Evolutionary conservation across 2,329 filamentous ascomycete genomes (phyloP).

Genomic region (Huntiella omanensis): DNA sequence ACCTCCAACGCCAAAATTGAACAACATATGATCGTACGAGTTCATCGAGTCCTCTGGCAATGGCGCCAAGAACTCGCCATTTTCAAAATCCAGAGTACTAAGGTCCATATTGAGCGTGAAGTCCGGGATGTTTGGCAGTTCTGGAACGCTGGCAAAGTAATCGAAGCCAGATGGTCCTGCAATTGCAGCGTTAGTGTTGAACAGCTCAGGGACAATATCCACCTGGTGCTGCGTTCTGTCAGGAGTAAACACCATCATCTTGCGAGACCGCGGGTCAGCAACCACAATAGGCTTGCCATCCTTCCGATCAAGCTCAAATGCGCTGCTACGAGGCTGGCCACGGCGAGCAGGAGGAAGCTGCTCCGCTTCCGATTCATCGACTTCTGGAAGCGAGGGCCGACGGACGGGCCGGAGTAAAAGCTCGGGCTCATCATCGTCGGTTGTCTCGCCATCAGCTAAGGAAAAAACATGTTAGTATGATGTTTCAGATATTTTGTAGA

Average conservation of each 20-base stretch:
- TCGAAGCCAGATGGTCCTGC: constrained; percentile 15
- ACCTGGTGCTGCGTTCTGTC: constrained; percentile 26
- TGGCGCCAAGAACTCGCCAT: constrained; percentile 12
- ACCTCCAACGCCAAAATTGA: neutral
- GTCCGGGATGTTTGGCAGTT: constrained; percentile 42
- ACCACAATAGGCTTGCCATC: constrained; percentile 40
- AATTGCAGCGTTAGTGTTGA: constrained; percentile 23
- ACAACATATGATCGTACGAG: neutral
- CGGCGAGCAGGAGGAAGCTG: constrained; percentile 14
- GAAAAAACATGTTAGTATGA: neutral
- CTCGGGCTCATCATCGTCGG: constrained; percentile 38
- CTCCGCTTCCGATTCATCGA: constrained; percentile 28
- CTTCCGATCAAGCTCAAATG: constrained; percentile 34
- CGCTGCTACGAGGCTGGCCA: constrained; percentile 34
- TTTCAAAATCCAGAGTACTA: constrained; percentile 21
- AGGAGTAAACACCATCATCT: constrained; percentile 46
- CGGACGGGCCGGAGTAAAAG: constrained; percentile 28
- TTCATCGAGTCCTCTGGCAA: constrained; percentile 30
- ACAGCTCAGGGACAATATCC: constrained; percentile 36
- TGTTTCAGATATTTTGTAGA: neutral
- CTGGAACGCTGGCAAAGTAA: constrained; percentile 8
- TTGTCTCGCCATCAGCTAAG: constrained; percentile 41
- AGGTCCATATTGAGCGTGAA: constrained; percentile 33
- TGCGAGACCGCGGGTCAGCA: constrained; percentile 35
- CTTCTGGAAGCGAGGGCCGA: constrained; percentile 25